These are phyloP conservation scores for Aspergillus funiculosus DNA, from an alignment of 495 filamentous ascomycete species.

Conservation along the genomic window DNA sequence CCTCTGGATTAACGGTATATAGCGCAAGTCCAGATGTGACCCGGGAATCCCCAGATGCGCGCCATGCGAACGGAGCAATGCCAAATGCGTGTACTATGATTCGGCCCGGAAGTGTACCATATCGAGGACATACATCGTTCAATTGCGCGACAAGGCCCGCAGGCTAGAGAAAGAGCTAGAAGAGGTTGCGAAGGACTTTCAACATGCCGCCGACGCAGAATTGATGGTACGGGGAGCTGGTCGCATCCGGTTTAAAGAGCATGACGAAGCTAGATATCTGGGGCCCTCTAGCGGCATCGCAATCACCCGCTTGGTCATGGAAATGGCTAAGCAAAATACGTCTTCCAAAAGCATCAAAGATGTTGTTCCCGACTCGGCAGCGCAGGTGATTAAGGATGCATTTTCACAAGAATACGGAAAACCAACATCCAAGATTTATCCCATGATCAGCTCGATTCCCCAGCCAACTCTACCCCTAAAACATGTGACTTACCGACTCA, in stretches of 20 bases:
- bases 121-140: slow-evolving; percentile 79
- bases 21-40: slow-evolving; percentile 95
- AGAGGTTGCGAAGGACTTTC: slow-evolving; percentile 55
- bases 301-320: slow-evolving; percentile 89
- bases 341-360: slow-evolving; percentile 80
- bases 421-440: slow-evolving; percentile 65
- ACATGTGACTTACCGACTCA: slow-evolving; percentile 61
- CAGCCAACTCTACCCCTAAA: slow-evolving; percentile 63
- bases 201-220: slow-evolving; percentile 65
- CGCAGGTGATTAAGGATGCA: slow-evolving; percentile 51
- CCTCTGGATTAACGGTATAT: slow-evolving; percentile 2
- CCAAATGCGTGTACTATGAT: slow-evolving; percentile 89
- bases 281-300: slow-evolving; percentile 91
- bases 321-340: slow-evolving; percentile 83
- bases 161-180: slow-evolving; percentile 69
- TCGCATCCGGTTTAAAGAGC: slow-evolving; percentile 70
- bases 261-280: slow-evolving; percentile 80
- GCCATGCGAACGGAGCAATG: slow-evolving; percentile 87
- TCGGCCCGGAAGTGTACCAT: slow-evolving; percentile 71
- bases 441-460: slow-evolving; percentile 68
- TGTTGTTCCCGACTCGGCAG: slow-evolving; percentile 67
- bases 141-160: slow-evolving; percentile 75
- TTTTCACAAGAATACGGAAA: slow-evolving; percentile 53
- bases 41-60: slow-evolving; percentile 81
- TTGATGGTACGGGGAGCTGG: slow-evolving; percentile 77